Conservation (phyloP, 2,329 filamentous ascomycete genomes). For the Graphilbum sp. region DNA sequence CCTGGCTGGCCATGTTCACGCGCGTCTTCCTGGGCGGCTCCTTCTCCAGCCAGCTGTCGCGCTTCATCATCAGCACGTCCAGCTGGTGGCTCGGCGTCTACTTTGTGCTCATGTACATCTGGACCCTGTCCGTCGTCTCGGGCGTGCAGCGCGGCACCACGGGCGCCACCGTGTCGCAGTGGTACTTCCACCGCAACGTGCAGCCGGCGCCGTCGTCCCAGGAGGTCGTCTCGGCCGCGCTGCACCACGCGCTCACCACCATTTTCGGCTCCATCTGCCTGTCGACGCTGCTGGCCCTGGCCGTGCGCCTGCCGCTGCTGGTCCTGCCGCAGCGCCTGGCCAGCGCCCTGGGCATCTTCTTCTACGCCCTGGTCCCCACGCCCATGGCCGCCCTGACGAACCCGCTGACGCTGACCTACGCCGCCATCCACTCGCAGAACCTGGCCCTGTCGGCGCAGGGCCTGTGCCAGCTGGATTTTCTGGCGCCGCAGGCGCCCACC, state of each 20-base stretch:
- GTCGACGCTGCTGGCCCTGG: constrained; percentile 63
- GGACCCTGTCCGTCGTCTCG: constrained; percentile 77
- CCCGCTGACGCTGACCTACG: constrained; percentile 80
- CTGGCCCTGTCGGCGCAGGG: constrained; percentile 63
- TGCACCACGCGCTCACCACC: constrained; percentile 66
- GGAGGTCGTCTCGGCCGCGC: constrained; percentile 68
- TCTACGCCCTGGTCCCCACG: constrained; percentile 60
- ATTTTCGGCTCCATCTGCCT: constrained; percentile 88
- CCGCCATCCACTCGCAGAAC: constrained; percentile 80
- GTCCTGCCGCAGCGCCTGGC: constrained; percentile 58
- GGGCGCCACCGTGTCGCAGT: constrained; percentile 89
- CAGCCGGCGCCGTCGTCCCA: constrained; percentile 60
- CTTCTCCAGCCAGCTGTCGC: constrained; percentile 42
- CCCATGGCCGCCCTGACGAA: constrained; percentile 78
- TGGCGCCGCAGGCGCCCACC: constrained; percentile 56
- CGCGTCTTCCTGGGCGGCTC: constrained; percentile 88
- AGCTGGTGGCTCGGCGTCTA: constrained; percentile 92
- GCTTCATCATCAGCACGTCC: constrained; percentile 69
- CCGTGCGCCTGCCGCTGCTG: constrained; percentile 72
- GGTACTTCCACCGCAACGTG: constrained; percentile 93
- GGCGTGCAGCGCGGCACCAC: constrained; percentile 83
- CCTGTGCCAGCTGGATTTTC: constrained; percentile 66
- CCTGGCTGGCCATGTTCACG: constrained; percentile 94
- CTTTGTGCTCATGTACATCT: constrained; percentile 89
- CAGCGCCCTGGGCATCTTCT: constrained; percentile 46